Evolutionary conservation across 108 stramenopile species (phyloP).

Genomic region (Nitzschia sp.): DNA sequence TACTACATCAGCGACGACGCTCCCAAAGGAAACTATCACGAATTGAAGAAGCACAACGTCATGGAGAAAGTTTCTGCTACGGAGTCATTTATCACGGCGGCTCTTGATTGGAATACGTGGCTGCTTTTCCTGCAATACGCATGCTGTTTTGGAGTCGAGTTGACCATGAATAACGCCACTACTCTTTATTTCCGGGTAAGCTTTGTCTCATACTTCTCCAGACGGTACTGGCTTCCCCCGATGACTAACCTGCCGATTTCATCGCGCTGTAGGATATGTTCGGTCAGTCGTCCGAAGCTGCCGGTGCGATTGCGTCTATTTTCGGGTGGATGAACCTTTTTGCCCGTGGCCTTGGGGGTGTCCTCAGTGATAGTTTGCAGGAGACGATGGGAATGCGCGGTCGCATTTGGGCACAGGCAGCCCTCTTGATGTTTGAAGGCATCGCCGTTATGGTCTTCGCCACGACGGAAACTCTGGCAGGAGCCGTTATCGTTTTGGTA

Average conservation of each 20-base stretch:
- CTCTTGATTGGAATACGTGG: conserved; percentile 72
- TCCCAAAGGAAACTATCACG: conserved; percentile 87
- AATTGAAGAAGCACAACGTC: conserved; percentile 55
- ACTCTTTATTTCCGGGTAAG: conserved; percentile 72
- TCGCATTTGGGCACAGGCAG: conserved; percentile 60
- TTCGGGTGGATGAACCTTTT: conserved; percentile 86
- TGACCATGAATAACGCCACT: conserved; percentile 79
- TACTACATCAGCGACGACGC: conserved; percentile 65
- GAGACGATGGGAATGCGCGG: conserved; percentile 77
- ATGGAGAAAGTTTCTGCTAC: conserved; percentile 58
- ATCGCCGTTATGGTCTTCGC: conserved; percentile 69
- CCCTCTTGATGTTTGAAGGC: conserved; percentile 67
- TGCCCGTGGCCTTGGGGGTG: conserved; percentile 76
- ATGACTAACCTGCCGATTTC: neutral
- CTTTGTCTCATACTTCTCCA: too few relatives aligned
- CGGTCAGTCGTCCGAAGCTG: conserved; percentile 60
- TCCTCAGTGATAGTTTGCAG: conserved; percentile 53
- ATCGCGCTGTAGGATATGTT: conserved; percentile 48
- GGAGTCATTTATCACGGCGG: conserved; percentile 39
- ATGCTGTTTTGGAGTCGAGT: conserved; percentile 87
- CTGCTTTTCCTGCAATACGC: conserved; percentile 80
- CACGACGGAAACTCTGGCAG: conserved; percentile 36
- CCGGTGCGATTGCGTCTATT: conserved; percentile 76
- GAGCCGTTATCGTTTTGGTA: conserved; percentile 67
- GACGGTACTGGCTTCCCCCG: too few relatives aligned